Evolutionary conservation across 2,329 filamentous ascomycete genomes (phyloP).

Genomic region (Paraphaeosphaeria sporulosa): DNA sequence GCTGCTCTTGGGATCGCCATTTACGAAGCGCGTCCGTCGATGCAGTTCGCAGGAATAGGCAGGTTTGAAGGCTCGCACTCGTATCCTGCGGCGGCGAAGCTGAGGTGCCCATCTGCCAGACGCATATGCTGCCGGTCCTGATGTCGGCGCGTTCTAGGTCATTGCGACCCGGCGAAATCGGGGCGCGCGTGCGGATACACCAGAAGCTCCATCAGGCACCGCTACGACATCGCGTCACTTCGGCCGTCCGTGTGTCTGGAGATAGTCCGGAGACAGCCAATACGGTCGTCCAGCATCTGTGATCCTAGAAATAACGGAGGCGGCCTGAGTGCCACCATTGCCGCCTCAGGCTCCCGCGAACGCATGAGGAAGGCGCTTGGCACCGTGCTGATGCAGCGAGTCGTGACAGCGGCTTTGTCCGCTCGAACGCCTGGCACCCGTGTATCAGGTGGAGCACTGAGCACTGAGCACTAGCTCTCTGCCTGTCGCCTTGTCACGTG

Average conservation of each 20-base stretch:
- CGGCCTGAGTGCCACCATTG: conserved; percentile 6
- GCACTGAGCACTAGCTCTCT: background rate
- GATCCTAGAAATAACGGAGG: background rate
- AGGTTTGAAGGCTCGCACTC: background rate
- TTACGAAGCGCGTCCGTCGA: conserved; percentile 4
- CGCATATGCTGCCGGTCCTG: too few relatives aligned
- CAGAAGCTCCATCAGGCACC: too few relatives aligned
- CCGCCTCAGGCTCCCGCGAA: background rate
- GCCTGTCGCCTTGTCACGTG: too few relatives aligned
- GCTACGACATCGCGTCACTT: background rate
- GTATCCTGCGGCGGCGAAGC: conserved; percentile 6
- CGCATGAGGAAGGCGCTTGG: conserved; percentile 9
- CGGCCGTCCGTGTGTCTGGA: background rate
- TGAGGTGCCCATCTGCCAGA: background rate
- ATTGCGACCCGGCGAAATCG: too few relatives aligned
- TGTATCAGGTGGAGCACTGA: background rate
- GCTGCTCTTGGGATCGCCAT: background rate
- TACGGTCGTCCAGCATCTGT: background rate
- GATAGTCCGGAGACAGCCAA: conserved; percentile 7
- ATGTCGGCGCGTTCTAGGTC: too few relatives aligned
- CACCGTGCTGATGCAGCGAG: too few relatives aligned
- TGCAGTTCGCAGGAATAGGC: background rate
- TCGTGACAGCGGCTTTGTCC: conserved; percentile 11
- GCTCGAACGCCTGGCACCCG: conserved; percentile 3
- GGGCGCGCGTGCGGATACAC: background rate